These are phyloP conservation scores for Physcia stellaris DNA, from an alignment of 495 filamentous ascomycete species.

Conservation along the genomic window DNA sequence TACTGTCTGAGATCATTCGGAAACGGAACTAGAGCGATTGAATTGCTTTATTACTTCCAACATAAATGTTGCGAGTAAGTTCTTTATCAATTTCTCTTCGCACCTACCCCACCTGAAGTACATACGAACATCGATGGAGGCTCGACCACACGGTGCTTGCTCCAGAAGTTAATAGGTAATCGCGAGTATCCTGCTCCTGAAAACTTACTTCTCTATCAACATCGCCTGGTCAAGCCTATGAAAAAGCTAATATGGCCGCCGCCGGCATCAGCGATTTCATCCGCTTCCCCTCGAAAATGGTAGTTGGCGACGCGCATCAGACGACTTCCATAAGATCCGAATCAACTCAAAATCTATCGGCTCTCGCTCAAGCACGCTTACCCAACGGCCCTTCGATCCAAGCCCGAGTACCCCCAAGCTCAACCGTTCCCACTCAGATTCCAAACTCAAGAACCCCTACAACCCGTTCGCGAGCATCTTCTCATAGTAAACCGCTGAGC, in stretches of 20 bases:
- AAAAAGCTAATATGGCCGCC: constrained; percentile 30
- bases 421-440: neutral
- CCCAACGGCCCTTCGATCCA: constrained; percentile 7
- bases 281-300: constrained; percentile 32
- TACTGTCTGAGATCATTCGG: too few species aligned
- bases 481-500: constrained; percentile 18
- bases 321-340: constrained; percentile 12
- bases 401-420: constrained; percentile 3
- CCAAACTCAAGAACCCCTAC: neutral
- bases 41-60: too few species aligned
- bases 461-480: constrained; percentile 2
- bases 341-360: constrained; percentile 18
- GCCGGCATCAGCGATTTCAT: constrained; percentile 32
- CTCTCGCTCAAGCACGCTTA: constrained; percentile 20
- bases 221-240: neutral
- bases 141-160: too few species aligned
- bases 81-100: too few species aligned
- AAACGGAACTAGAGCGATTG: too few species aligned
- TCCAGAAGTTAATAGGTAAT: too few species aligned
- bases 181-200: neutral
- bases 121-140: too few species aligned
- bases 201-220: neutral
- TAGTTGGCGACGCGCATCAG: constrained; percentile 33
- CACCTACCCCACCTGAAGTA: too few species aligned
- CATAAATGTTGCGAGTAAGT: too few species aligned